Percentiles rank a stretch among this genome's conserved stretches.
Conservation (phyloP, 2,329 filamentous ascomycete species). For the Penicillium sp. region DNA sequence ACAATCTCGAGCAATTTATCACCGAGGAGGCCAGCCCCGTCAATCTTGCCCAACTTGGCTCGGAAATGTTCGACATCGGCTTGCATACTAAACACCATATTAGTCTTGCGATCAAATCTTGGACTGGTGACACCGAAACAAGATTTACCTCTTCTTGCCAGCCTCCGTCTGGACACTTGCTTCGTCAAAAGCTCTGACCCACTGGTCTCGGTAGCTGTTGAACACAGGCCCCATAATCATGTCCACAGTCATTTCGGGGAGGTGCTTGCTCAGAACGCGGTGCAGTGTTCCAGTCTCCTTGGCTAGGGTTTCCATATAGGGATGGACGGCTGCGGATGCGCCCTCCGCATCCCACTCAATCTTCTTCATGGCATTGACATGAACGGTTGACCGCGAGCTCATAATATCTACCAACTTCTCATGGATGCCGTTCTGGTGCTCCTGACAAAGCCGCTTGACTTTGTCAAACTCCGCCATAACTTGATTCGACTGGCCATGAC, state of each 20-base stretch:
- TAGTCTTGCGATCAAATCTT: slow-evolving; percentile 11
- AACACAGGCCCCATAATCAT: slow-evolving; percentile 88
- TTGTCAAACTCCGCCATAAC: slow-evolving; percentile 86
- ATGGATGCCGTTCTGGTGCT: slow-evolving; percentile 86
- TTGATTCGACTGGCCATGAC: slow-evolving; percentile 58
- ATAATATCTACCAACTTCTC: slow-evolving; percentile 94
- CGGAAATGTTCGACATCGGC: slow-evolving; percentile 73
- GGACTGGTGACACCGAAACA: neutral
- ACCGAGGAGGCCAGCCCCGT: slow-evolving; percentile 73
- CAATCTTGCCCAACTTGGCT: slow-evolving; percentile 68
- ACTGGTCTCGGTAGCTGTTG: slow-evolving; percentile 73
- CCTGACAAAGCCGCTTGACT: slow-evolving; percentile 75
- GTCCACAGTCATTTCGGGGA: slow-evolving; percentile 71
- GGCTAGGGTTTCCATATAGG: slow-evolving; percentile 81
- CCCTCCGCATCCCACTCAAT: slow-evolving; percentile 67
- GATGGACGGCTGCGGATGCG: slow-evolving; percentile 52
- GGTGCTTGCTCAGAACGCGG: slow-evolving; percentile 75
- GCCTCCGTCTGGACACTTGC: slow-evolving; percentile 62
- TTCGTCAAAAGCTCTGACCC: slow-evolving; percentile 67
- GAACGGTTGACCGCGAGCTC: slow-evolving; percentile 69
- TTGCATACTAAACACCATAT: slow-evolving; percentile 59
- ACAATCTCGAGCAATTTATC: slow-evolving; percentile 60
- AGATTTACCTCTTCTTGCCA: slow-evolving; percentile 68
- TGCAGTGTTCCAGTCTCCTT: slow-evolving; percentile 85
- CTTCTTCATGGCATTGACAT: slow-evolving; percentile 70